Evolutionary conservation across 2,329 filamentous ascomycete species (phyloP), one percentile per base, ranked within the genome.

Genomic region (Scopulariopsis brevicaulis): DNA sequence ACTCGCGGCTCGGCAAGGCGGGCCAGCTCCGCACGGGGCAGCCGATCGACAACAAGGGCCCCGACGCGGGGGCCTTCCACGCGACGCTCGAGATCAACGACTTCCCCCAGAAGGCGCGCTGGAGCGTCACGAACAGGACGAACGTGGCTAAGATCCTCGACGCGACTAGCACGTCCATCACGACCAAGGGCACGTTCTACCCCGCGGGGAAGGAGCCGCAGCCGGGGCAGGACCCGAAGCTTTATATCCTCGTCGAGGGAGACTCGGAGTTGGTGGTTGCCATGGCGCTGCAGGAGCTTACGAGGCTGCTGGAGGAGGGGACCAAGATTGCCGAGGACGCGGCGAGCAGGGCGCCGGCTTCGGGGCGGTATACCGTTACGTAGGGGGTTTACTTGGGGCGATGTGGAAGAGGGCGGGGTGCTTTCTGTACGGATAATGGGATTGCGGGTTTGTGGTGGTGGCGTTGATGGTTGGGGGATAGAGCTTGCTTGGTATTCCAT

Each of bases 111-210:
- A 97, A 96, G 78, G 94, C 94, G 62, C 84, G 94, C 65, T 99
- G 94, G 94, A 93, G 91, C 12, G 94, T 99, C 74, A 99, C 94
- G 46, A 99, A 99, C 71, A 85, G 94, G 63, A 97, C 94, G 40
- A 99, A 99, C 67, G 94, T 99, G 59, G 92, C 93, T 64, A 99
- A 97, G 78, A 96, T 99, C 65, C 80, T 99, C 63, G 94, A 99
- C 68, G 83, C 89, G 11, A 96, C 93, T 0, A 93, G 91, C 48
- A 96, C 92, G 1, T 96, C 90, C 7, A 99, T 99, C 70, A 99
- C 94, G 0, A 96, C 91, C 52, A 99, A 99, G 76, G 94, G 94
- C 63, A 94, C 81, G 61, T 97, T 90, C 71, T 97, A 97, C 66
- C 72, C 86, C 1, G 67, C 84, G 1, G 92, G 91, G 63, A 96